Conservation (phyloP, 1,139 yeast species). For the Meyerozyma guilliermondii region DNA sequence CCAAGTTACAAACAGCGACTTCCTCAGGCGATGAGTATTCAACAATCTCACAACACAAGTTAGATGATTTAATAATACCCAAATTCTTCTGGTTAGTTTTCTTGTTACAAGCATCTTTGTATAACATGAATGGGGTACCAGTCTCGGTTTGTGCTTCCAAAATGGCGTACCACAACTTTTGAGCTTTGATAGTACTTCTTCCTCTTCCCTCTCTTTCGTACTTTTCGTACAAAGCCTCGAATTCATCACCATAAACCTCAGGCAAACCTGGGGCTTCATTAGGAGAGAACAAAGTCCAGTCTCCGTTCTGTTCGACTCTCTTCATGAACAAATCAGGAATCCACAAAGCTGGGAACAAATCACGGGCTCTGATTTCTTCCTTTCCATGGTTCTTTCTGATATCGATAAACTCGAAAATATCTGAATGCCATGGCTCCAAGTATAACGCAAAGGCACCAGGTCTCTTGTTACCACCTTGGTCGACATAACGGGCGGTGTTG, state of each 20-base stretch:
- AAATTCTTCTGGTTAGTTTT: constrained; percentile 53
- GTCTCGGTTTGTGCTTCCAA: constrained; percentile 56
- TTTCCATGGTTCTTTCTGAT: constrained; percentile 53
- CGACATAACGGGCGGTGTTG: constrained; percentile 57
- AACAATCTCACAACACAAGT: constrained; percentile 54
- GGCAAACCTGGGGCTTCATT: constrained; percentile 47
- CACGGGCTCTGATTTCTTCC: constrained; percentile 53
- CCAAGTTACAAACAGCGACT: constrained; percentile 55
- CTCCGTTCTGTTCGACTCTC: constrained; percentile 42
- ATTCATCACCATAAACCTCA: constrained; percentile 48
- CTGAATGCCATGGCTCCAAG: constrained; percentile 60
- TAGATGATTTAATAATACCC: constrained; percentile 53
- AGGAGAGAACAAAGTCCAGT: constrained; percentile 56
- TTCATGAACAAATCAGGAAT: constrained; percentile 56
- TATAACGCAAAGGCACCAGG: constrained; percentile 63
- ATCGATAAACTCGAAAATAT: constrained; percentile 47
- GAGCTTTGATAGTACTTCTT: constrained; percentile 39
- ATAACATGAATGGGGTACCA: constrained; percentile 55
- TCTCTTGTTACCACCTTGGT: constrained; percentile 59
- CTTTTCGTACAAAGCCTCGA: constrained; percentile 36
- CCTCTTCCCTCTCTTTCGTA: constrained; percentile 44
- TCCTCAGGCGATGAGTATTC: constrained; percentile 52
- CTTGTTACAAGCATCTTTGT: constrained; percentile 51
- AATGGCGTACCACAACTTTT: constrained; percentile 49
- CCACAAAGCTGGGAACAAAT: constrained; percentile 56